phyloP scores from a whole-genome alignment of 1,139 yeast genomes.

The Arxiozyma heterogenica region DNA sequence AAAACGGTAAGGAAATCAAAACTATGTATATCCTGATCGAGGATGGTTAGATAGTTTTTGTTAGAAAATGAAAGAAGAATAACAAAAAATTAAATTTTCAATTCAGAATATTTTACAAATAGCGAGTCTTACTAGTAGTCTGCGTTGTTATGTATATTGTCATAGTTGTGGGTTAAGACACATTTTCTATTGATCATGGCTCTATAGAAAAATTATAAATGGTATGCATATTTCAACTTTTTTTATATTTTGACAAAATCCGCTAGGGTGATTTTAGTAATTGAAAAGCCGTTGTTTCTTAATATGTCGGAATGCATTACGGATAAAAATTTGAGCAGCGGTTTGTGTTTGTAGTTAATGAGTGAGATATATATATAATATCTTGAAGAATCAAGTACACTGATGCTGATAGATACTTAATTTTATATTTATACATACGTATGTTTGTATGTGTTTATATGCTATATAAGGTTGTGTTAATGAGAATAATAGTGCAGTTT shows the following conservation, averaged over 20 bases:
- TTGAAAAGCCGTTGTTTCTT: background rate
- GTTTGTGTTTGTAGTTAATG: background rate
- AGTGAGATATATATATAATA: no score
- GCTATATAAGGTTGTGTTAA: background rate
- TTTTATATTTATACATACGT: no score
- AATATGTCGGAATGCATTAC: no score
- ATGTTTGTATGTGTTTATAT: background rate
- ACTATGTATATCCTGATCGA: no score
- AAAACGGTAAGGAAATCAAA: background rate
- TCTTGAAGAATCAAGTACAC: background rate
- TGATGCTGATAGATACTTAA: no score
- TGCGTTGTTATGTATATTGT: background rate
- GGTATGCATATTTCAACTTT: no score
- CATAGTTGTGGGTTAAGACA: background rate
- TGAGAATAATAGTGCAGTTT: background rate
- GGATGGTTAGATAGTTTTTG: no score
- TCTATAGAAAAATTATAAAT: background rate
- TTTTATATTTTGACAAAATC: background rate
- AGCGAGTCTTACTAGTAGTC: no score
- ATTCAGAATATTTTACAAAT: background rate
- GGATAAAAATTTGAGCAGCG: no score
- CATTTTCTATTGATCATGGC: background rate
- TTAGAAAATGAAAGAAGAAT: background rate
- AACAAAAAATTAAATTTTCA: no score
- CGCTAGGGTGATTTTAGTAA: background rate